Percentiles rank a stretch among this genome's conserved stretches.
These are phyloP conservation scores for Calonectria honghensis DNA, from an alignment of 2,329 filamentous ascomycete genomes.

Conservation along the genomic window DNA sequence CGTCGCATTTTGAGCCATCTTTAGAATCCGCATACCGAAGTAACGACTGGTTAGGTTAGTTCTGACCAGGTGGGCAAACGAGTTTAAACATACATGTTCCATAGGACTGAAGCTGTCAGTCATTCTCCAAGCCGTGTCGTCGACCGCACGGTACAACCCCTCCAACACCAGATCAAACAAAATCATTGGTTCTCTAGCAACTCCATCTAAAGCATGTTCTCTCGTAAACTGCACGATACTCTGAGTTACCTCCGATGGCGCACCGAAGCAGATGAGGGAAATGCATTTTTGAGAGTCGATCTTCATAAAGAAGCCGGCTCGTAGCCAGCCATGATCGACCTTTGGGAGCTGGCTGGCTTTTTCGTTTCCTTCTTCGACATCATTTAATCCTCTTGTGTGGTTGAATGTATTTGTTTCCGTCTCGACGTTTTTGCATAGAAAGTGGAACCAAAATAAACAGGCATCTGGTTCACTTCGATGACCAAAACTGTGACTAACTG, in stretches of 20 bases:
- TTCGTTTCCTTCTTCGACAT: background rate
- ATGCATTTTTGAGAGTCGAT: background rate
- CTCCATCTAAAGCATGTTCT: background rate
- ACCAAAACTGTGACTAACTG: background rate
- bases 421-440: background rate
- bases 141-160: background rate
- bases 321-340: background rate
- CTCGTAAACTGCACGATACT: background rate
- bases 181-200: background rate
- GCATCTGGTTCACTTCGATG: background rate
- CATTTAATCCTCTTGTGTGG: background rate
- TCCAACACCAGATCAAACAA: background rate
- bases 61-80: background rate
- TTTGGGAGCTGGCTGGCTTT: background rate
- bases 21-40: background rate
- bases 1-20: background rate
- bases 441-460: conserved; percentile 1
- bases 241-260: background rate
- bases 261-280: background rate
- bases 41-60: background rate
- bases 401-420: background rate
- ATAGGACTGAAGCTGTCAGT: background rate
- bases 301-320: background rate
- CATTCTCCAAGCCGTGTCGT: background rate
- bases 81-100: background rate